These are phyloP conservation scores for Thelonectria olida DNA, from an alignment of 2,329 filamentous ascomycete species.

Conservation along the genomic window DNA sequence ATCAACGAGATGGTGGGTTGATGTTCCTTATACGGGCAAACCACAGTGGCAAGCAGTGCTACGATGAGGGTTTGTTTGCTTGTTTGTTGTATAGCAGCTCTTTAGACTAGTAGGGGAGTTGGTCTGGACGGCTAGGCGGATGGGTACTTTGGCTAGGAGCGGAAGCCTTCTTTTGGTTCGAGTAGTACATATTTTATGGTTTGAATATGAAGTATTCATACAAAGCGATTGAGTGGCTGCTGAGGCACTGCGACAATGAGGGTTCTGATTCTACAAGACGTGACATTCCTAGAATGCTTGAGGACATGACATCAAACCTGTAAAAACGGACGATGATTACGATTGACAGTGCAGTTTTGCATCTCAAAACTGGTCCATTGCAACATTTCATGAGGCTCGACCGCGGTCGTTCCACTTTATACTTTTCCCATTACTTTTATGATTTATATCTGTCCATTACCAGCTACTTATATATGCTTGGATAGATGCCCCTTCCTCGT, in stretches of 20 bases:
- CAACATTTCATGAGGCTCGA: too few species aligned
- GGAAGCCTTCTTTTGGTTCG: slow-evolving; percentile 19
- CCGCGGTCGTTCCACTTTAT: too few species aligned
- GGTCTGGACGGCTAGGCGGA: slow-evolving; percentile 1
- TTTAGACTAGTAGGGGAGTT: slow-evolving; percentile 15
- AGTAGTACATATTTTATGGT: slow-evolving; percentile 30
- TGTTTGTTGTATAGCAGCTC: slow-evolving; percentile 17
- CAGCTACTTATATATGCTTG: neutral
- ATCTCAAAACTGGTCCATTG: too few species aligned
- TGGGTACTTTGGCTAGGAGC: slow-evolving; percentile 19
- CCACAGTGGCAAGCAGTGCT: slow-evolving; percentile 1
- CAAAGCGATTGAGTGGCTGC: neutral
- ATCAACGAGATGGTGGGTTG: slow-evolving; percentile 1
- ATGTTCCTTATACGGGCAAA: neutral
- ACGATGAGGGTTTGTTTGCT: slow-evolving; percentile 3
- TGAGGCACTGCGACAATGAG: too few species aligned
- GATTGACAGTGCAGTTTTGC: too few species aligned
- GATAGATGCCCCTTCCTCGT: neutral
- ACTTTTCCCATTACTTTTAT: too few species aligned
- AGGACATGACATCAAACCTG: too few species aligned
- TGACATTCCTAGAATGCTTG: too few species aligned
- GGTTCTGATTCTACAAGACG: too few species aligned
- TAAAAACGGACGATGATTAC: too few species aligned
- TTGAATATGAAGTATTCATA: slow-evolving; percentile 33
- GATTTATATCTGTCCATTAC: neutral